Evolutionary conservation across 768 basidiomycete genomes (phyloP).

Genomic region (Candolleomyces aberdarensis): DNA sequence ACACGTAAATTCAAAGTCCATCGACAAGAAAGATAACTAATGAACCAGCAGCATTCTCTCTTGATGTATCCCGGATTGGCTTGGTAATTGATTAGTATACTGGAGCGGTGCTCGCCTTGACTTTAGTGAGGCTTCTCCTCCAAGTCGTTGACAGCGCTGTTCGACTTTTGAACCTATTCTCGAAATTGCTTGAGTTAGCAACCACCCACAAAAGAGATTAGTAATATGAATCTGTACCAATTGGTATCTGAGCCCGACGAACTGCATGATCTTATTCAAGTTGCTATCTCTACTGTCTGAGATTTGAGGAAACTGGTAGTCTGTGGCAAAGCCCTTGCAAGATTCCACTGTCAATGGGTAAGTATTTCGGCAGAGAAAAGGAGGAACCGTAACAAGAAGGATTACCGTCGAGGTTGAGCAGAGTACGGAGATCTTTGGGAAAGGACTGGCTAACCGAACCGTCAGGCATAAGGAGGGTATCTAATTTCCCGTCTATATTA

Average conservation of each 20-base stretch:
- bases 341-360: constrained; percentile 24
- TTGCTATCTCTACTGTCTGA: constrained; percentile 44
- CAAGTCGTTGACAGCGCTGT: too few species aligned
- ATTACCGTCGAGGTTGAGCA: constrained; percentile 54
- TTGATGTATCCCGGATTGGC: too few species aligned
- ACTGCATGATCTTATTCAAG: constrained; percentile 54
- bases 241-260: constrained; percentile 55
- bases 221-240: constrained; percentile 35
- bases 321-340: constrained; percentile 30
- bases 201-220: too few species aligned
- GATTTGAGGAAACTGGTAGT: constrained; percentile 36
- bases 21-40: too few species aligned
- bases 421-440: constrained; percentile 46
- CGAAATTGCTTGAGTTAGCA: too few species aligned
- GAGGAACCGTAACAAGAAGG: neutral
- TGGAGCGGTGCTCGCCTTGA: too few species aligned
- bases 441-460: constrained; percentile 47
- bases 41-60: too few species aligned
- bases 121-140: too few species aligned
- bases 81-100: too few species aligned
- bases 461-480: constrained; percentile 44
- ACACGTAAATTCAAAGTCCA: too few species aligned
- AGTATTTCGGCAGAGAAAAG: neutral
- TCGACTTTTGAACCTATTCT: too few species aligned
- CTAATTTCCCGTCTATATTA: constrained; percentile 37